A percentile compares a stretch with the other conserved stretches of the same genome.
Conservation (phyloP, 768 basidiomycete species). For the Agaricus blazei region DNA sequence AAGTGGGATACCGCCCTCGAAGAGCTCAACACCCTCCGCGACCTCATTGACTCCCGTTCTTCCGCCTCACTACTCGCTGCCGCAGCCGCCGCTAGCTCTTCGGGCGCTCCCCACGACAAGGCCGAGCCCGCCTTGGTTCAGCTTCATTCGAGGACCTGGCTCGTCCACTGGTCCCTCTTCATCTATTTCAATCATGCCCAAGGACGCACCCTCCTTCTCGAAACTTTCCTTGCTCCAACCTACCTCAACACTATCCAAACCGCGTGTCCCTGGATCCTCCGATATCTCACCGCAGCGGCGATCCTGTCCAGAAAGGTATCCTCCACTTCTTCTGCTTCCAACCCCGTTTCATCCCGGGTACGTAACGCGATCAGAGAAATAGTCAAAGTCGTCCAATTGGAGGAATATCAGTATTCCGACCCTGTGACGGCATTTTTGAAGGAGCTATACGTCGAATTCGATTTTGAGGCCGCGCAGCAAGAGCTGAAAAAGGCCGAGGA, state of each 20-base stretch:
- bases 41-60: constrained; percentile 80
- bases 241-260: constrained; percentile 99
- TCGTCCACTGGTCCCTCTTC: constrained; percentile 96
- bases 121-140: constrained; percentile 77
- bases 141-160: constrained; percentile 93
- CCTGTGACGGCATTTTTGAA: constrained; percentile 91
- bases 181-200: constrained; percentile 97
- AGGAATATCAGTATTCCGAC: constrained; percentile 95
- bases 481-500: constrained; percentile 73
- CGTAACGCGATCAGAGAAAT: constrained; percentile 87
- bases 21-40: constrained; percentile 93
- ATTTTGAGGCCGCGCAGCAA: constrained; percentile 91
- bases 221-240: constrained; percentile 92
- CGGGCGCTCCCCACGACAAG: constrained; percentile 13
- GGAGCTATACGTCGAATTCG: constrained; percentile 92
- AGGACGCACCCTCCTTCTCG: constrained; percentile 87
- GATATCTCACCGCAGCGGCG: constrained; percentile 91
- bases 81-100: constrained; percentile 22
- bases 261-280: constrained; percentile 87
- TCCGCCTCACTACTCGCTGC: constrained; percentile 43
- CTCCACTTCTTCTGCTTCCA: constrained; percentile 32
- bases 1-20: constrained; percentile 94
- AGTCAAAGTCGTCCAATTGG: constrained; percentile 90
- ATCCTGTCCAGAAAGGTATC: constrained; percentile 84
- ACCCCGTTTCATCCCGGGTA: constrained; percentile 61